Conservation (phyloP, 2,329 filamentous ascomycete species). For the Monosporascus sp. region DNA sequence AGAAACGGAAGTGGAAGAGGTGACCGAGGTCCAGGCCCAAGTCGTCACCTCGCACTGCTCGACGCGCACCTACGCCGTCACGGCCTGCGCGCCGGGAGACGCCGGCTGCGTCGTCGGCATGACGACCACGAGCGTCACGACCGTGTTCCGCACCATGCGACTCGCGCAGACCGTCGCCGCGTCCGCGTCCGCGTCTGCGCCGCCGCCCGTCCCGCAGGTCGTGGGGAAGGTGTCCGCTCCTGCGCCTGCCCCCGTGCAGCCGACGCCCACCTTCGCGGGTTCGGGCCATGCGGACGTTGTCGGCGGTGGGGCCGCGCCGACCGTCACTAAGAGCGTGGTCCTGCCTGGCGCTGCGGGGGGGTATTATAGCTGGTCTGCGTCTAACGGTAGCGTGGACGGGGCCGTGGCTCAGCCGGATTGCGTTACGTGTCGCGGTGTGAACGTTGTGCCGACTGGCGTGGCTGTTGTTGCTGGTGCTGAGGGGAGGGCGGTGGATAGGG, state of each 20-base stretch:
- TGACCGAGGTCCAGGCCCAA: neutral
- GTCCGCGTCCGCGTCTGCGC: neutral
- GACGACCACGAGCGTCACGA: conserved; percentile 14
- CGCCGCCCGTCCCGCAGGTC: neutral
- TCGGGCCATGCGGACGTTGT: too few relatives aligned
- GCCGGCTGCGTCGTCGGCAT: conserved; percentile 8
- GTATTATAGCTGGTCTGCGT: neutral
- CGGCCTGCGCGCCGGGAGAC: conserved; percentile 18
- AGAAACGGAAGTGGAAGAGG: neutral
- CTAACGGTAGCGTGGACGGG: neutral
- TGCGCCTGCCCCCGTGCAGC: neutral
- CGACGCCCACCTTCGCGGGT: too few relatives aligned
- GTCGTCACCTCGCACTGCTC: conserved; percentile 10
- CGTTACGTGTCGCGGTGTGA: neutral
- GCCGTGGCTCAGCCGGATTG: neutral
- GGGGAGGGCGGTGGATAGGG: neutral
- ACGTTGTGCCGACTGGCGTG: neutral
- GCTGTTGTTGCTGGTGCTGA: neutral
- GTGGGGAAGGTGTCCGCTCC: neutral
- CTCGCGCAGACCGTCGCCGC: neutral
- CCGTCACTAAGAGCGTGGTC: neutral
- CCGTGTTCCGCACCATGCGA: conserved; percentile 12
- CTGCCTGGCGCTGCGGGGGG: neutral
- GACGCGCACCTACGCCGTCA: conserved; percentile 11
- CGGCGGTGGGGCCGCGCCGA: neutral